These are phyloP conservation scores for Medicago arabica DNA, from an alignment of 306 rosid genomes.

Conservation along the genomic window DNA sequence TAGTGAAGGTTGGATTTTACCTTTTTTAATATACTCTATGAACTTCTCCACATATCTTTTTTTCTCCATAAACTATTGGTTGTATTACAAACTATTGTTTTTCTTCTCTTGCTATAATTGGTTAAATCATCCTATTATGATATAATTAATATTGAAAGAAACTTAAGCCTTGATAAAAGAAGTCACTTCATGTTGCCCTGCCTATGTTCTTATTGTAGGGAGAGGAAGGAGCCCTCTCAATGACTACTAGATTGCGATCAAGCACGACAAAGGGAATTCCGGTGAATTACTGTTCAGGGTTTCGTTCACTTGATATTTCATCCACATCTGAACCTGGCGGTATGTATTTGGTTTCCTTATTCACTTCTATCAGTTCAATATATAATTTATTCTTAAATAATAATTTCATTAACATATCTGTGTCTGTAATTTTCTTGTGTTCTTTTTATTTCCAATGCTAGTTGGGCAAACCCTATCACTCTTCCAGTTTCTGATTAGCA, in stretches of 20 bases:
- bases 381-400: conserved; percentile 12
- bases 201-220: conserved; percentile 63
- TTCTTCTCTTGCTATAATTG: conserved; percentile 14
- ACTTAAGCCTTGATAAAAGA: conserved; percentile 23
- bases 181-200: conserved; percentile 37
- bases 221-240: conserved; percentile 97
- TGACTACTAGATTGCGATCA: conserved; percentile 89
- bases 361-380: conserved; percentile 26
- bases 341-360: conserved; percentile 47
- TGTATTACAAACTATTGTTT: conserved; percentile 21
- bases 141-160: conserved; percentile 30
- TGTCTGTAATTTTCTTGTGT: neutral
- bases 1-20: conserved; percentile 77
- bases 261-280: conserved; percentile 74
- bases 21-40: conserved; percentile 26
- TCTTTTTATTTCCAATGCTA: conserved; percentile 7
- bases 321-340: conserved; percentile 72
- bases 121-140: conserved; percentile 29
- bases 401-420: neutral
- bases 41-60: conserved; percentile 14
- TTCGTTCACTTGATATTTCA: conserved; percentile 56
- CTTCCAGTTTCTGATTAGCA: conserved; percentile 20
- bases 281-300: conserved; percentile 95
- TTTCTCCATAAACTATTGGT: neutral
- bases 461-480: conserved; percentile 12